Evolutionary conservation across 1,284 basidiomycete species (phyloP).

Genomic region (Testicularia cyperi): DNA sequence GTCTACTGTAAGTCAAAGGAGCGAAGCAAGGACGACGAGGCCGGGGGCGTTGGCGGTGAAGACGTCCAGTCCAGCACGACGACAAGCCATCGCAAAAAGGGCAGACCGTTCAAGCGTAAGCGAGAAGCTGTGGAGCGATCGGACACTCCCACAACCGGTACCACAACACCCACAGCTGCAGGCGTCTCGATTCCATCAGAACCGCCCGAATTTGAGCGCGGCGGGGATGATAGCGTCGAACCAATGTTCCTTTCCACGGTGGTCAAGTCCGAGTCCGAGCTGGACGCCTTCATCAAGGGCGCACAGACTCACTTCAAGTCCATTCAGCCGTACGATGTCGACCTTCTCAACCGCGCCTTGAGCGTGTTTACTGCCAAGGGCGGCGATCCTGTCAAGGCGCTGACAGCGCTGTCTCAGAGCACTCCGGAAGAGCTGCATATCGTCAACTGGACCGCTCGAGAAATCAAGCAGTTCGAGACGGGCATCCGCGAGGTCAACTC

Average conservation of each 20-base stretch:
- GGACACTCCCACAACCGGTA: slow-evolving; percentile 31
- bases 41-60: slow-evolving; percentile 9
- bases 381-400: slow-evolving; percentile 75
- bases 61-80: slow-evolving; percentile 11
- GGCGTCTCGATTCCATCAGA: slow-evolving; percentile 42
- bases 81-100: slow-evolving; percentile 20
- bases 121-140: slow-evolving; percentile 22
- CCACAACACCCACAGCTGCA: slow-evolving; percentile 11
- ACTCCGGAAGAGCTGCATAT: slow-evolving; percentile 66
- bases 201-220: slow-evolving; percentile 66
- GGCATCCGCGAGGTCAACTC: slow-evolving; percentile 72
- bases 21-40: slow-evolving; percentile 29
- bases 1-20: slow-evolving; percentile 15
- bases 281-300: slow-evolving; percentile 75
- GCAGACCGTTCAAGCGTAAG: slow-evolving; percentile 26
- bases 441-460: slow-evolving; percentile 68
- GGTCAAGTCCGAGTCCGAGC: slow-evolving; percentile 60
- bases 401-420: slow-evolving; percentile 69
- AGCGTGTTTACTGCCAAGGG: slow-evolving; percentile 70
- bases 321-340: slow-evolving; percentile 66
- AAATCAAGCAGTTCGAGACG: slow-evolving; percentile 74
- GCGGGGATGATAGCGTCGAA: slow-evolving; percentile 74
- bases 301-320: slow-evolving; percentile 28
- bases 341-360: slow-evolving; percentile 84
- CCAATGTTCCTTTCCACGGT: slow-evolving; percentile 63